Base-by-base conservation (phyloP, 179 eudicot genomes). In the Nepenthes alata region DNA sequence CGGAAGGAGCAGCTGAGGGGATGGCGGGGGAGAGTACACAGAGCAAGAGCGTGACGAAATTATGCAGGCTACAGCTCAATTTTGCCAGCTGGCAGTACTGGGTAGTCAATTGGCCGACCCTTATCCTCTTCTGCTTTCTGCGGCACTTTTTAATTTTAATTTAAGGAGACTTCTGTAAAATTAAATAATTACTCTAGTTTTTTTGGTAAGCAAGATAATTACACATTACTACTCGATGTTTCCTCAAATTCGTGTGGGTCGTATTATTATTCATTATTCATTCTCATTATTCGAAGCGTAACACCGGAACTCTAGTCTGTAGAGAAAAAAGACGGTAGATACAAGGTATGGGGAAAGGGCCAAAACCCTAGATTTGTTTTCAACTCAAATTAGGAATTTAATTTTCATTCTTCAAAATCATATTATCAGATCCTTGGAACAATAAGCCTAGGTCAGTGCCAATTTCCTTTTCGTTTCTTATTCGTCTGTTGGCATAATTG, bases 341-440 rank as follows among this genome's bases (percentile, higher is more conserved):
- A 16, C 10, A 14, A 3, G 37, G 51, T 25, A 25, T 36, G 58
- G 3, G n/a, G 55, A 34, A 53, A 57, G 62, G 35, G 59, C n/a
- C 2, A 48, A 68, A 76, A 69, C 77, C 80, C 77, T 73, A 73
- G 80, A 72, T 76, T 75, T 62, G 50, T 69, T 65, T 35, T 35
- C 38, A 34, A 59, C 65, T 67, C n/a, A 5, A 25, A 52, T 16
- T 55, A 54, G 37, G 11, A 50, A 34, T 54, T 34, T 54, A n/a
- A 60, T 39, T 60, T 67, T 54, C 47, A 45, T 34, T 53, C 52
- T 45, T 57, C 35, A 13, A 51, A 5, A 53, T 58, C 44, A 49
- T 45, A 58, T 50, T 50, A 3, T 50, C 15, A 7, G 45, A 41
- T 41, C 45, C 45, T 41, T 7, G 8, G 45, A 41, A 41, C 45